Evolutionary conservation across 163 green algal genomes (phyloP), one percentile per base, ranked within the genome.

Genomic region (Chloromonas sp.): DNA sequence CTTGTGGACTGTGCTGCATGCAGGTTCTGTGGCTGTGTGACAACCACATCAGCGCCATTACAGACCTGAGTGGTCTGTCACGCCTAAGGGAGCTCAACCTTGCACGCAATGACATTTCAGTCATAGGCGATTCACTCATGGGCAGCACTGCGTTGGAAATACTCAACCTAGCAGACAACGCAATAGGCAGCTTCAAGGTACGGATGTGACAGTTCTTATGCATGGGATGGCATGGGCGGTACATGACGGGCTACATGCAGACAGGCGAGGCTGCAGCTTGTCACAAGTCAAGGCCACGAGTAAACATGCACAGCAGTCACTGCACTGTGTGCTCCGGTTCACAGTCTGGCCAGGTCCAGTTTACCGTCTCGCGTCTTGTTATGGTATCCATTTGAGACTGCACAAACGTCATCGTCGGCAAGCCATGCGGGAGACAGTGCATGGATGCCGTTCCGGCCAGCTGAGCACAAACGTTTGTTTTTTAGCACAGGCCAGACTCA

Each of bases 131-230:
- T 58, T 66, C 70, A 0, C 82, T 96, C 1, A 8, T 78, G 0
- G 3, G 2, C 74, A 90, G 90, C 91, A 87, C 76, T 8, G 77
- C 83, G 0, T 88, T 96, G 61, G 84, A 88, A 0, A 83, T 83
- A 0, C 88, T 96, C 70, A 96, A 96, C 90, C 83, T 96, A 8
- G 90, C 94, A 60, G 91, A 91, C 82, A 96, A 94, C 86, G 74
- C 81, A 1, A 91, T 96, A 13, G 90, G 89, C 78, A 90, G 80
- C 85, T 96, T 96, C 86, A 92, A 93, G 89, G 90, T 93, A 1
- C 0, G 62, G 60, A 60, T 58, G 71, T 61, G 82, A 36, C 36
- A 36, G 36, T 36, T 36, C 36, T 36, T 84, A 36, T 36, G 36
- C 36, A 36, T 36, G 36, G 36, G 36, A 36, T 36, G 36, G 36